Conservation (phyloP, 768 basidiomycete genomes). For the Scleroderma bovista region DNA sequence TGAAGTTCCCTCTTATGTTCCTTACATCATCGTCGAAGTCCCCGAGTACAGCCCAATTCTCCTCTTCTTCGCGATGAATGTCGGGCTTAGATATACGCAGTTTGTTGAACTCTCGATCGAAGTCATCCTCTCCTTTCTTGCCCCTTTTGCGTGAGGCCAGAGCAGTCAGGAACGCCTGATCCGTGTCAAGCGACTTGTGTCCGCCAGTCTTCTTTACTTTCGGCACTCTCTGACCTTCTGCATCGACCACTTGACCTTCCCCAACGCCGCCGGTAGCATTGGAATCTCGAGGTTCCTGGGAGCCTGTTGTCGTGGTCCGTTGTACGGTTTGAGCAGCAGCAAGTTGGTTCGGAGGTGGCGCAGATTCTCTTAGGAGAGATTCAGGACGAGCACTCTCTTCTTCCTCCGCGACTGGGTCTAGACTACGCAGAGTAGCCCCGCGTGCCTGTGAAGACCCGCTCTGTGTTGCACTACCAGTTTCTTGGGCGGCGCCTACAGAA, state of each 20-base stretch:
- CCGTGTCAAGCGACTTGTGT: slow-evolving; percentile 41
- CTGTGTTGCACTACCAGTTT: slow-evolving; percentile 22
- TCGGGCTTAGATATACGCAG: slow-evolving; percentile 67
- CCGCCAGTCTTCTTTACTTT: slow-evolving; percentile 8
- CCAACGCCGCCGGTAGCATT: background rate
- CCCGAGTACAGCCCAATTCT: slow-evolving; percentile 55
- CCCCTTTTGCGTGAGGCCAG: slow-evolving; percentile 67
- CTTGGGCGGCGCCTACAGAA: slow-evolving; percentile 10
- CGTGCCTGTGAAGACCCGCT: slow-evolving; percentile 9
- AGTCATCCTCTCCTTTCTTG: slow-evolving; percentile 61
- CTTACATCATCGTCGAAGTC: slow-evolving; percentile 56
- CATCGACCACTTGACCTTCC: slow-evolving; percentile 24
- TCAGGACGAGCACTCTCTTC: slow-evolving; percentile 33
- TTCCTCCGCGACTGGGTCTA: slow-evolving; percentile 46
- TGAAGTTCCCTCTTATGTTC: slow-evolving; percentile 68
- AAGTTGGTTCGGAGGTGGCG: background rate
- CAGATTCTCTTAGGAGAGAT: background rate
- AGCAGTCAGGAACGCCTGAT: slow-evolving; percentile 63
- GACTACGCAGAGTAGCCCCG: slow-evolving; percentile 6
- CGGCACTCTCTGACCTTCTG: background rate
- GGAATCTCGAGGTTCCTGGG: background rate
- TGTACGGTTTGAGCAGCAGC: background rate
- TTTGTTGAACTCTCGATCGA: slow-evolving; percentile 78
- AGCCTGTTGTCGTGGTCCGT: background rate
- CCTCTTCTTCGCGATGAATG: slow-evolving; percentile 40